Conservation (phyloP, 805 yeast genomes). For the Candida corydali region DNA sequence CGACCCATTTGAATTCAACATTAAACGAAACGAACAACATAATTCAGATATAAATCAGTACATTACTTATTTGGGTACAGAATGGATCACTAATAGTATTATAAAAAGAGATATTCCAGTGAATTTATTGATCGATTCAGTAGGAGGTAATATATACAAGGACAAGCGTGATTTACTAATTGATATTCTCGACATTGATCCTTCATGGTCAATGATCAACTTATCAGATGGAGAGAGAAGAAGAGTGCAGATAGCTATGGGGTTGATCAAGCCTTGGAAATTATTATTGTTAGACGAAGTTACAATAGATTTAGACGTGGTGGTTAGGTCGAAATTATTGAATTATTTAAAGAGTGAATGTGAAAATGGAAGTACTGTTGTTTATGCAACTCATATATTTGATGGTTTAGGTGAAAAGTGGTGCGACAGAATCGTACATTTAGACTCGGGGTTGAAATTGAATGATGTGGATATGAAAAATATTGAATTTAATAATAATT, state of each 20-base stretch:
- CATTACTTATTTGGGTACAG: constrained; percentile 88
- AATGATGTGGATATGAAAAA: constrained; percentile 31
- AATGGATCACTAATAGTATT: constrained; percentile 92
- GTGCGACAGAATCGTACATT: constrained; percentile 82
- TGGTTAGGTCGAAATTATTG: constrained; percentile 75
- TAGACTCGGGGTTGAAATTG: constrained; percentile 58
- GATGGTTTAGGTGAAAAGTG: constrained; percentile 83
- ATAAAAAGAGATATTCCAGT: constrained; percentile 92
- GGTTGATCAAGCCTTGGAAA: constrained; percentile 86
- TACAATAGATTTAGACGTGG: constrained; percentile 92
- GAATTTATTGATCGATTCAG: constrained; percentile 65
- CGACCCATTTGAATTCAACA: constrained; percentile 76
- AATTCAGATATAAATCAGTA: constrained; percentile 44
- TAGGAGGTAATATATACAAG: constrained; percentile 64
- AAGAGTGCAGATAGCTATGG: constrained; percentile 92
- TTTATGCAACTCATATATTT: constrained; percentile 94
- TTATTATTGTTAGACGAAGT: constrained; percentile 89
- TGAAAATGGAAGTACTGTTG: constrained; percentile 65
- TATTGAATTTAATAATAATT: constrained; percentile 18
- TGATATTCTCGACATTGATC: constrained; percentile 77
- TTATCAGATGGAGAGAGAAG: constrained; percentile 95
- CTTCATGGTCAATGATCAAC: constrained; percentile 87
- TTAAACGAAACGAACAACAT: constrained; percentile 40
- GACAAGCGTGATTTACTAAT: constrained; percentile 77
- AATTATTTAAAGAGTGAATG: constrained; percentile 75